Evolutionary conservation across 371 early-diverging fungal genomes (phyloP).

Genomic region (Mucor ambiguus): DNA sequence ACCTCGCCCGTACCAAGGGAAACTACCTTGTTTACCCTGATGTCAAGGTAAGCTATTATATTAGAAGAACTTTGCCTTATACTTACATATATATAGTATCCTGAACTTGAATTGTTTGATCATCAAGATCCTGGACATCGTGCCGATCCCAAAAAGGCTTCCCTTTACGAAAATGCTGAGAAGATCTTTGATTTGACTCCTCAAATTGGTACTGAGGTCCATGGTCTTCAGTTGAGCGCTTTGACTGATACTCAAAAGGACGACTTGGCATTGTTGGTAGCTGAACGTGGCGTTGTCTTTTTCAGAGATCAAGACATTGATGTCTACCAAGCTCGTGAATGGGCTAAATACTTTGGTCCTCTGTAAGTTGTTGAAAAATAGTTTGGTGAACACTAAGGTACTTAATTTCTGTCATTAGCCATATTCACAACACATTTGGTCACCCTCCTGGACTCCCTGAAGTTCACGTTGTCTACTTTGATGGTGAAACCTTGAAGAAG

Average conservation of each 20-base stretch:
- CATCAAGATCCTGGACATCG: conserved; percentile 48
- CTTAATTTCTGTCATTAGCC: conserved; percentile 7
- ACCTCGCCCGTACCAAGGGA: conserved; percentile 43
- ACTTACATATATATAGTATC: conserved; percentile 29
- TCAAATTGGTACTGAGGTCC: conserved; percentile 71
- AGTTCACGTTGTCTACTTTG: conserved; percentile 38
- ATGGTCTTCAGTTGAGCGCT: conserved; percentile 56
- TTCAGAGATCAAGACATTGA: conserved; percentile 67
- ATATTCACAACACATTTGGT: conserved; percentile 38
- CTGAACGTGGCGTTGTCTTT: conserved; percentile 69
- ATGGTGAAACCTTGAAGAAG: conserved; percentile 12
- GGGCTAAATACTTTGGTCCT: conserved; percentile 59
- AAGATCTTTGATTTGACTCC: conserved; percentile 64
- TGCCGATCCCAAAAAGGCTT: conserved; percentile 62
- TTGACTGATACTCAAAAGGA: conserved; percentile 60
- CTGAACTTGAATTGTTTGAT: conserved; percentile 34
- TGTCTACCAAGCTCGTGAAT: conserved; percentile 54
- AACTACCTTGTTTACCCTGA: conserved; percentile 43
- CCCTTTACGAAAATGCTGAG: conserved; percentile 57
- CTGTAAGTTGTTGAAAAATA: conserved; percentile 19
- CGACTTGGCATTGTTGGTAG: conserved; percentile 62
- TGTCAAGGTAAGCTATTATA: conserved; percentile 24
- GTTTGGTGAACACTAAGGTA: background rate
- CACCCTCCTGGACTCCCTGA: conserved; percentile 38
- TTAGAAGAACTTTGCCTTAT: background rate